Evolutionary conservation across 768 basidiomycete genomes (phyloP), one percentile per base, ranked within the genome.

Genomic region (Scleroderma citrinum): DNA sequence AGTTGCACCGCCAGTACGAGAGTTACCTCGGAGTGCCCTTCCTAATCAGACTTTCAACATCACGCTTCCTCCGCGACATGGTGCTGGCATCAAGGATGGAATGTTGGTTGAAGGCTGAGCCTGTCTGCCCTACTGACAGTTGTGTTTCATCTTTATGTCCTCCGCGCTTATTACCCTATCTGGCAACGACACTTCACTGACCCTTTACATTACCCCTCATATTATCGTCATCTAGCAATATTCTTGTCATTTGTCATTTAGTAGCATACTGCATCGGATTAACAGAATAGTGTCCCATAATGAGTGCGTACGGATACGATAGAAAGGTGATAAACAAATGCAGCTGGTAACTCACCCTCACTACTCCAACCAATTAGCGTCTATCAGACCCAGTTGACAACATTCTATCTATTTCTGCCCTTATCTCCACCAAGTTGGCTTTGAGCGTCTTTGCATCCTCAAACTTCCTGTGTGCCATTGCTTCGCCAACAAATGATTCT

Each of bases 381-480:
- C 47, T 51, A 53, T 24, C 51, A 54, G 7, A 59, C 55, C 30
- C 63, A 65, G 48, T 66, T 35, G 60, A 68, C 37, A 85, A 41
- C 52, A 93, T 73, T 60, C 76, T 80, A 54, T 83, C 82, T 44
- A 97, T 93, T 72, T 95, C 94, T 12, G 61, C 73, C 55, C 85
- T 75, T 48, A 99, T 90, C 70, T 98, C 95, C 40, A 71, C 74
- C 44, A 97, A 65, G 64, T 86, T 94, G 29, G 69, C 64, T 62
- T 88, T 84, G 53, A 99, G 71, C 3, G 86, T 87, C 66, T 87
- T 87, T 13, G 87, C 87, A 61, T 99, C 96, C 66, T 98, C 95
- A 55, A 98, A 97, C 69, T 98, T 98, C 37, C 95, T 76, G 56
- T 86, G 85, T 2, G 82, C 77, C 66, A 84, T 86, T 6, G 95